Evolutionary conservation across 371 early-diverging fungal species (phyloP).

Genomic region (Rhizopus microsporus): DNA sequence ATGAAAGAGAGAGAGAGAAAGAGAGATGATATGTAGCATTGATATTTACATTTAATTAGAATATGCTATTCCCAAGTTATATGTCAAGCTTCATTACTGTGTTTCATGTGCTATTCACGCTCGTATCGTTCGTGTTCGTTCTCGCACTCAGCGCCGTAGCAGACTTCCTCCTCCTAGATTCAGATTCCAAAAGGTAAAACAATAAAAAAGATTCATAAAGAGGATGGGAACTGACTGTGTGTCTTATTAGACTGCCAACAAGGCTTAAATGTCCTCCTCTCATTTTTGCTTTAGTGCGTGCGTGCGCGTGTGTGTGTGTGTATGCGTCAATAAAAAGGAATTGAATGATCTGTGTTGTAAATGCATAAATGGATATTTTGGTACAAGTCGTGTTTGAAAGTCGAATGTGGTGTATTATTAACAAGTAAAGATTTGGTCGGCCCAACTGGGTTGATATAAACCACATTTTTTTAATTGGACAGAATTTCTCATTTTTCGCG

Average conservation of each 20-base stretch:
- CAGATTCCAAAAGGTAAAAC: slow-evolving; percentile 70
- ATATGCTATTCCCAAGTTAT: slow-evolving; percentile 97
- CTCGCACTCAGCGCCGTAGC: slow-evolving; percentile 86
- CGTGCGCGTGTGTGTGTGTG: too few species aligned
- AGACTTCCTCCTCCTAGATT: slow-evolving; percentile 92
- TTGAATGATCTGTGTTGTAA: too few species aligned
- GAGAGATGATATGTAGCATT: too few species aligned
- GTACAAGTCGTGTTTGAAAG: too few species aligned
- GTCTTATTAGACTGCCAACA: slow-evolving; percentile 25
- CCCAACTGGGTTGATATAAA: too few species aligned
- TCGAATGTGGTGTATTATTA: too few species aligned
- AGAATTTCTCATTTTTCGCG: too few species aligned
- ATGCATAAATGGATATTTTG: too few species aligned
- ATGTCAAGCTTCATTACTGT: slow-evolving; percentile 98
- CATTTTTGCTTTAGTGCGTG: slow-evolving; percentile 1
- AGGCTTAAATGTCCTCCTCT: slow-evolving; percentile 24
- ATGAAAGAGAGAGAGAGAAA: background rate
- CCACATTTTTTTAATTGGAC: too few species aligned
- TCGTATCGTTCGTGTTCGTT: slow-evolving; percentile 97
- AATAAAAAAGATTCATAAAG: background rate
- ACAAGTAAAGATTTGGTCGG: too few species aligned
- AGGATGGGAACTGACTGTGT: background rate
- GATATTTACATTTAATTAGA: slow-evolving; percentile 35
- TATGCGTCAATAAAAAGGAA: too few species aligned
- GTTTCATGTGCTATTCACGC: slow-evolving; percentile 98